These are phyloP conservation scores for Spiromastix sp. DNA, from an alignment of 2,329 filamentous ascomycete species.

Conservation along the genomic window DNA sequence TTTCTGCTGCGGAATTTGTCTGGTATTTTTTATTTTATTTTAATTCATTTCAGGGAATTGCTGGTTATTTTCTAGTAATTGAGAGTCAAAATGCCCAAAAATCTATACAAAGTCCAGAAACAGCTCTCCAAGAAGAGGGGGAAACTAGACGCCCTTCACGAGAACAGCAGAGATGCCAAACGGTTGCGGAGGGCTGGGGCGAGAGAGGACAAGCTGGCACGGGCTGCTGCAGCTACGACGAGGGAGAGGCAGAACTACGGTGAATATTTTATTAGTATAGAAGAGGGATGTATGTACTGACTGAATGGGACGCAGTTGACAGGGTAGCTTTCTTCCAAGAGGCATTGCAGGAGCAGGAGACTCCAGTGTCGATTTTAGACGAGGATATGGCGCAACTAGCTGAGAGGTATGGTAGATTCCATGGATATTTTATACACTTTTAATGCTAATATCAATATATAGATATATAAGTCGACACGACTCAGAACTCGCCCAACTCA, in stretches of 20 bases:
- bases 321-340: constrained; percentile 64
- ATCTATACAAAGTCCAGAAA: constrained; percentile 75
- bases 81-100: constrained; percentile 60
- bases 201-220: constrained; percentile 72
- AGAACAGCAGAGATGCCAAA: constrained; percentile 78
- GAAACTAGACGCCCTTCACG: constrained; percentile 65
- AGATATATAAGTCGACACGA: constrained; percentile 29
- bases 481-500: constrained; percentile 27
- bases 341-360: constrained; percentile 21
- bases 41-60: too few relatives aligned
- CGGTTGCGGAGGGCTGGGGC: constrained; percentile 67
- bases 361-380: constrained; percentile 23
- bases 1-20: too few relatives aligned
- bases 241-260: constrained; percentile 66
- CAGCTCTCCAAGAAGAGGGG: constrained; percentile 81
- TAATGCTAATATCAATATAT: too few relatives aligned
- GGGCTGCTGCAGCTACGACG: constrained; percentile 56
- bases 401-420: too few relatives aligned
- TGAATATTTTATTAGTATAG: constrained; percentile 24
- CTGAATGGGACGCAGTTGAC: constrained; percentile 41
- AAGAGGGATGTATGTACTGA: background rate
- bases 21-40: too few relatives aligned
- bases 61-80: too few relatives aligned
- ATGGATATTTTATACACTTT: too few relatives aligned
- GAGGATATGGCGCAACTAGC: constrained; percentile 42